Base-by-base conservation (phyloP, 1,284 basidiomycete genomes). In the Leccinum variabile region DNA sequence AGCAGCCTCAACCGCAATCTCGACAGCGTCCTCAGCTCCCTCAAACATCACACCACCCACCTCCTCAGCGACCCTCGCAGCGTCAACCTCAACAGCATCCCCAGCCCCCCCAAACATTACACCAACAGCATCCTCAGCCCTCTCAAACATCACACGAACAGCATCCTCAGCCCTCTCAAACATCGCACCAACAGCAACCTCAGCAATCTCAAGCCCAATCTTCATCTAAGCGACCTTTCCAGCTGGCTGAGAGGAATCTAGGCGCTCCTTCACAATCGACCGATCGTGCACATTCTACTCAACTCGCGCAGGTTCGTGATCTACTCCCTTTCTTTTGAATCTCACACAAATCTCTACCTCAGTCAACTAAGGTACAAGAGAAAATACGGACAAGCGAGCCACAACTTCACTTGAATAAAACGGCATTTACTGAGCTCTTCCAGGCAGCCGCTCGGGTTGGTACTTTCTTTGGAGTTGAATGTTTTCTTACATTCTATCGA, bases 391-490 rank as follows among this genome's bases (percentile, higher is more conserved):
- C 46, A 25, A 59, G 16, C 2, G 50, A 16, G 3, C 25, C 53
- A 41, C 62, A 57, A 18, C 25, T 28, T 44, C 54, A n/a, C 11
- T 16, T 16, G 3, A 65, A 65, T 56, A 60, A 63, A 60, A 63
- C 63, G 13, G 57, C 18, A n/a, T 76, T 76, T 25, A 58, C 65
- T 18, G 63, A 59, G 32, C 50, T 54, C 37, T 77, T 73, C 35
- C 75, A 73, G 49, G 33, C 11, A 1, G 70, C 61, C 13, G 55
- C 65, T 8, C 59, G 66, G 52, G 72, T 73, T 58, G 5, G 74
- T 63, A 14, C 52, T 56, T 56, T 33, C n/a, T 62, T 60, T 7
- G 25, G 37, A 41, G 16, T 59, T 53, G 25, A 8, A 30, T 10
- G 0, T 18, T 30, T 35, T 60, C 44, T 56, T 69, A 72, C 25